Evolutionary conservation across 805 yeast species (phyloP).

Genomic region (Candida jianshihensis): DNA sequence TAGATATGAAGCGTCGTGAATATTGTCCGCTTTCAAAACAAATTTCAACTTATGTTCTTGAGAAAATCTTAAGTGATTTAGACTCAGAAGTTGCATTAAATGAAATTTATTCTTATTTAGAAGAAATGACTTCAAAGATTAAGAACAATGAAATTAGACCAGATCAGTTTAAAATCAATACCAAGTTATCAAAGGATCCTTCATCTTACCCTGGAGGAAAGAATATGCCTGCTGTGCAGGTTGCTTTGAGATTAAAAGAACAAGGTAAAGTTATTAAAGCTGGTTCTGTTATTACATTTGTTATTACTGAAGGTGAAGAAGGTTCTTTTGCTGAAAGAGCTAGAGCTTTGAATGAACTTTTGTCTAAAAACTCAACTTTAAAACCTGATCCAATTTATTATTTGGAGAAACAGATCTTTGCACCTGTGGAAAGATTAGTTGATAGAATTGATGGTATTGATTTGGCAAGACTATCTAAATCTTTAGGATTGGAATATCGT

Average conservation of each 20-base stretch:
- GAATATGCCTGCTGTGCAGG: constrained; percentile 83
- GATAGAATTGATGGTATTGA: constrained; percentile 86
- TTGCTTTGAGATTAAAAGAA: constrained; percentile 73
- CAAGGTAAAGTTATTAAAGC: constrained; percentile 84
- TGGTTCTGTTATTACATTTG: constrained; percentile 84
- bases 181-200: constrained; percentile 88
- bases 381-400: constrained; percentile 74
- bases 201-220: constrained; percentile 73
- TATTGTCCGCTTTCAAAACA: constrained; percentile 91
- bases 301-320: constrained; percentile 55
- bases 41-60: constrained; percentile 66
- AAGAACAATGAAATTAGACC: constrained; percentile 55
- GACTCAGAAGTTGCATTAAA: constrained; percentile 74
- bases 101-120: constrained; percentile 67
- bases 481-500: constrained; percentile 70
- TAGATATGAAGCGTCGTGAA: constrained; percentile 96
- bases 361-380: constrained; percentile 41
- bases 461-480: constrained; percentile 64
- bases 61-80: constrained; percentile 59
- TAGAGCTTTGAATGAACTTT: constrained; percentile 68
- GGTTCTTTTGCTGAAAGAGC: constrained; percentile 73
- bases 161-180: constrained; percentile 71
- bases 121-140: constrained; percentile 48
- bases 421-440: constrained; percentile 83
- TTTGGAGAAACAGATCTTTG: constrained; percentile 80